Evolutionary conservation across 805 yeast species (phyloP), one percentile per base, ranked within the genome.

Genomic region (Candida stauntonica): DNA sequence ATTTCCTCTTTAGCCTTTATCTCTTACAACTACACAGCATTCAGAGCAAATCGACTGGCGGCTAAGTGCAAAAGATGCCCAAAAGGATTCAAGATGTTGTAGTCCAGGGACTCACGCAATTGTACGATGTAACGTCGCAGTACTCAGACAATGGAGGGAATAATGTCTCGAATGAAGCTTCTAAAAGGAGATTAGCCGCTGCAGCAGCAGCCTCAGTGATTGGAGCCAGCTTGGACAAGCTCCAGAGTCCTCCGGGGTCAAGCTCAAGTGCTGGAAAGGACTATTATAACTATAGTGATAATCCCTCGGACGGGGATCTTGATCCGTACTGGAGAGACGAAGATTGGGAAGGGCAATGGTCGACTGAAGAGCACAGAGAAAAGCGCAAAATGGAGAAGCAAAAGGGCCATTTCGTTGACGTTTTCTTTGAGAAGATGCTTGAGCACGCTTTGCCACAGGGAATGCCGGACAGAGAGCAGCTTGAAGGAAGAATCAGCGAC

Each of bases 331-430:
- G 48, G 48, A 8, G 38, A 17, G 44, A 41, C 12, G 42, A 33
- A n/a, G 41, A 40, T 16, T 34, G 38, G 36, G 45, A 42, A 12
- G 45, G 38, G 14, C 38, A 41, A 3, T 31, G 41, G 40, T 17
- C 32, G 3, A 17, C 35, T 12, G 38, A 30, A 13, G 38, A 39
- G 31, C 27, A 34, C 8, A 30, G 32, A 2, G 36, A 31, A 35
- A 35, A 34, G 20, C 28, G 42, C 19, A 48, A 33, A 39, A 18
- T 35, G 38, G 44, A 31, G 21, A 43, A 30, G 44, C 53, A 39
- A 33, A 47, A 31, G 39, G 63, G 61, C 15, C 84, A 78, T 50
- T 81, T 81, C 51, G 62, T 76, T 39, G 88, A 81, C 52, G 61
- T 67, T 21, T 61, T 81, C 35, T 60, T 81, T 40, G 82, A 77